Conservation (phyloP, 1,139 yeast genomes). For the Sugiyamaella xylanicola region DNA sequence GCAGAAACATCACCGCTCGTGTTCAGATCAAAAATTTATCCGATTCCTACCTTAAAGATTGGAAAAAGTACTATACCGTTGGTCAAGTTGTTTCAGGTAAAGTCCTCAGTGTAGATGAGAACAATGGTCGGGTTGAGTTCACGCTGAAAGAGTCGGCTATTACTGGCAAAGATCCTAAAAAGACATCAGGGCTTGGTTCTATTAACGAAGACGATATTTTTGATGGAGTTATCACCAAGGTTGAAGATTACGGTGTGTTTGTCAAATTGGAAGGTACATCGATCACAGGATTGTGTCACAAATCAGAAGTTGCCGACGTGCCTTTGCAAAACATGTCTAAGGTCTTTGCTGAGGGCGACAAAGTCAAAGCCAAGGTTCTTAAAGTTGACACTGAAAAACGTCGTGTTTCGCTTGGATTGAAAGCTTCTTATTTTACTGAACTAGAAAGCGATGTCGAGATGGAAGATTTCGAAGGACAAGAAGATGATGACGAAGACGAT, state of each 20-base stretch:
- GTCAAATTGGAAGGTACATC: conserved; percentile 73
- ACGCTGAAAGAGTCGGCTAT: conserved; percentile 84
- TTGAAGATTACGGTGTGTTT: conserved; percentile 89
- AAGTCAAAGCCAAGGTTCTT: conserved; percentile 81
- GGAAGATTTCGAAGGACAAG: conserved; percentile 38
- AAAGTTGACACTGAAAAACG: conserved; percentile 64
- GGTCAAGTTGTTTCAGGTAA: conserved; percentile 80
- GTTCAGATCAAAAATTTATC: conserved; percentile 81
- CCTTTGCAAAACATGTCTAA: conserved; percentile 54
- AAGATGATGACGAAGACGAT: conserved; percentile 37
- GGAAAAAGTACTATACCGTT: conserved; percentile 75
- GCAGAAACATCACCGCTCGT: conserved; percentile 72
- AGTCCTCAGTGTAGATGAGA: conserved; percentile 58
- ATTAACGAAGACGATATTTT: conserved; percentile 66
- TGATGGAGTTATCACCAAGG: conserved; percentile 74
- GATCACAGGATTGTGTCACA: conserved; percentile 86
- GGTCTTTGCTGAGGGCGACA: conserved; percentile 83
- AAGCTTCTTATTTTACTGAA: conserved; percentile 79
- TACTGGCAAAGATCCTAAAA: conserved; percentile 53
- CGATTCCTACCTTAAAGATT: conserved; percentile 78
- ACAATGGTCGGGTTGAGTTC: conserved; percentile 61
- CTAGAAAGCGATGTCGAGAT: conserved; percentile 42
- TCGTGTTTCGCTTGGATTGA: conserved; percentile 86
- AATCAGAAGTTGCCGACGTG: conserved; percentile 77
- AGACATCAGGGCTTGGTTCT: conserved; percentile 47